Evolutionary conservation across 2,329 filamentous ascomycete species (phyloP).

Genomic region (Pseudopyricularia cyperi): DNA sequence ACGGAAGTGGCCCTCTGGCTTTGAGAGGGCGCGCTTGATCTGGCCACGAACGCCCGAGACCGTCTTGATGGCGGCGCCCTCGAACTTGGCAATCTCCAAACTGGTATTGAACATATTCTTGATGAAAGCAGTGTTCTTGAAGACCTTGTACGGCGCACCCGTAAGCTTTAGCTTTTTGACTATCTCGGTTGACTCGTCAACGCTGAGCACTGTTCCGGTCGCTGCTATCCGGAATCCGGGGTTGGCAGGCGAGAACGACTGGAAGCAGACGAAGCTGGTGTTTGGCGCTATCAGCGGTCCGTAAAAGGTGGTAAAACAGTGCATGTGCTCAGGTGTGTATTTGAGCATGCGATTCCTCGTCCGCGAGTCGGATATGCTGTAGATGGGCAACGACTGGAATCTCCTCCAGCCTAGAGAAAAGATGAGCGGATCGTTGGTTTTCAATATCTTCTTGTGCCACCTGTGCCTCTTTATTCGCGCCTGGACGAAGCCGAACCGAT

Average conservation of each 20-base stretch:
- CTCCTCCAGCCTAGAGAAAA: slow-evolving; percentile 93
- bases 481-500: slow-evolving; percentile 90
- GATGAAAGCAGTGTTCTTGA: slow-evolving; percentile 98
- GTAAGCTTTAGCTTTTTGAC: slow-evolving; percentile 94
- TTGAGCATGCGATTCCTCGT: slow-evolving; percentile 96
- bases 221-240: slow-evolving; percentile 90
- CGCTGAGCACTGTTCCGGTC: slow-evolving; percentile 83
- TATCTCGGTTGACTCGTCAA: slow-evolving; percentile 92
- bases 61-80: slow-evolving; percentile 89
- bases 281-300: slow-evolving; percentile 91
- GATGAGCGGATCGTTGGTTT: slow-evolving; percentile 94
- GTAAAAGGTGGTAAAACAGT: slow-evolving; percentile 94
- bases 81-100: slow-evolving; percentile 95
- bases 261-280: slow-evolving; percentile 88
- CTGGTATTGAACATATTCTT: slow-evolving; percentile 95
- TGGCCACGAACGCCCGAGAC: slow-evolving; percentile 92
- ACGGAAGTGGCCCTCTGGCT: slow-evolving; percentile 90
- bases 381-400: slow-evolving; percentile 86
- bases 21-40: slow-evolving; percentile 88
- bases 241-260: slow-evolving; percentile 72
- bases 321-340: slow-evolving; percentile 98
- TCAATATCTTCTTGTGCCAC: slow-evolving; percentile 99
- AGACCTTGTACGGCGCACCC: slow-evolving; percentile 74
- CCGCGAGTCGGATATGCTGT: slow-evolving; percentile 88
- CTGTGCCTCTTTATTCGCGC: slow-evolving; percentile 92